These are phyloP conservation scores for Boletus reticulatus DNA, from an alignment of 768 basidiomycete species.

Conservation along the genomic window DNA sequence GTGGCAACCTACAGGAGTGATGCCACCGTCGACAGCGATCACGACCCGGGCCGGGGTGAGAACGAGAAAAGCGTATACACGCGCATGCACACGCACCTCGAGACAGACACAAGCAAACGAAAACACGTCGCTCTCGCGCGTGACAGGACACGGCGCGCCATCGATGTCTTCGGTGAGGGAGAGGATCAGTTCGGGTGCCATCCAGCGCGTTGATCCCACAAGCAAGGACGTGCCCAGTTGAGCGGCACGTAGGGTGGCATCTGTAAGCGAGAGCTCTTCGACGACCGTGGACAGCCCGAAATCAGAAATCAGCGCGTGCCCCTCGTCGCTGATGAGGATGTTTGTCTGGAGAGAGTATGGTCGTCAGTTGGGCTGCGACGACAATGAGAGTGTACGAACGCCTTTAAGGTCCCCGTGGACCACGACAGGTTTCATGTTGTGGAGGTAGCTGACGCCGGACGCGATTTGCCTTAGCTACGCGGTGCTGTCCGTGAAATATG, in stretches of 20 bases:
- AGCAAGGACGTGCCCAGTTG: conserved; percentile 32
- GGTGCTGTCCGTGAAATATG: conserved; percentile 1
- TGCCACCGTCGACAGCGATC: no score
- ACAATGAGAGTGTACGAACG: conserved; percentile 33
- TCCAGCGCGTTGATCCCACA: conserved; percentile 37
- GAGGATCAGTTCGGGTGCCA: conserved; percentile 55
- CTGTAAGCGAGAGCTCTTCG: conserved; percentile 45
- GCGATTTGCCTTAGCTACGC: conserved; percentile 52
- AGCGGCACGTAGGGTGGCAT: conserved; percentile 18
- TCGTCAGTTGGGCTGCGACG: not conserved
- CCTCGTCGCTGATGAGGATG: conserved; percentile 52
- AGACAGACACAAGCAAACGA: conserved; percentile 59
- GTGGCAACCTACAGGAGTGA: conserved; percentile 42
- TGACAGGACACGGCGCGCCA: conserved; percentile 40
- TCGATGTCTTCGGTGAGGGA: conserved; percentile 47
- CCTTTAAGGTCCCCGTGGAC: conserved; percentile 65
- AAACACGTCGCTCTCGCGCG: conserved; percentile 56
- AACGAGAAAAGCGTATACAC: not conserved
- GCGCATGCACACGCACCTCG: conserved; percentile 37
- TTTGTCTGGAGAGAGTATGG: conserved; percentile 40
- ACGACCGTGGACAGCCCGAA: conserved; percentile 60
- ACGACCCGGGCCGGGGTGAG: not conserved
- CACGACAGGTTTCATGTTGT: conserved; percentile 51
- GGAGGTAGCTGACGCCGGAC: conserved; percentile 56
- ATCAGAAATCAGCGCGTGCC: conserved; percentile 55